Base-by-base conservation (phyloP, 345 rosid species). In the Firmiana major region DNA sequence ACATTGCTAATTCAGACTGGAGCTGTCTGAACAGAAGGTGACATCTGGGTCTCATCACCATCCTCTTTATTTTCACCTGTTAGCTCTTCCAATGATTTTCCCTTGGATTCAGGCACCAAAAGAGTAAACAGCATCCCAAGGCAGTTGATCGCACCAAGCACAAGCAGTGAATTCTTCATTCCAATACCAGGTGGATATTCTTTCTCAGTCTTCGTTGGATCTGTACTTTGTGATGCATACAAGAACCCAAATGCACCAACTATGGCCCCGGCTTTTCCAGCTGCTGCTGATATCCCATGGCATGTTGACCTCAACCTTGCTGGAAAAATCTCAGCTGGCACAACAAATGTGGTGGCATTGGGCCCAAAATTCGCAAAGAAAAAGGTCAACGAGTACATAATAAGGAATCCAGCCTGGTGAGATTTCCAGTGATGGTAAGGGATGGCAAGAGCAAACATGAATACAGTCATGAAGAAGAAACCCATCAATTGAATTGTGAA, bases 301-400 rank as follows among this genome's bases (percentile, higher is more conserved):
- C 90, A 89, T 7, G 92, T 89, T 12, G 87, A 87, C 79, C 92
- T 89, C 6, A 87, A 64, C 83, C 88, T 79, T 3, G 90, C 88
- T 0, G 90, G 87, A 65, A 88, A 88, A 3, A 87, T 88, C 76
- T 85, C 91, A 0, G 88, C 88, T 0, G 91, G 90, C 45, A 87
- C 90, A 7, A 88, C 83, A 62, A 86, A 88, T 21, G 89, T 88
- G 22, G 89, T 88, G 57, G 89, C 86, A 71, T 88, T 88, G 11
- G 91, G 91, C 15, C 91, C 90, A 2, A 87, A 88, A 57, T 88
- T 86, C 3, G 90, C 90, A 24, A 87, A 88, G 84, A 88, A 86
- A 72, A 88, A 86, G 19, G 88, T 85, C 10, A 85, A 31, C 0
- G 86, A 81, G 65, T 87, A 88, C 53, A 88, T 77, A 6, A 85